Base-by-base conservation (phyloP, 2,329 filamentous ascomycete species). In the Penicillium expansum region DNA sequence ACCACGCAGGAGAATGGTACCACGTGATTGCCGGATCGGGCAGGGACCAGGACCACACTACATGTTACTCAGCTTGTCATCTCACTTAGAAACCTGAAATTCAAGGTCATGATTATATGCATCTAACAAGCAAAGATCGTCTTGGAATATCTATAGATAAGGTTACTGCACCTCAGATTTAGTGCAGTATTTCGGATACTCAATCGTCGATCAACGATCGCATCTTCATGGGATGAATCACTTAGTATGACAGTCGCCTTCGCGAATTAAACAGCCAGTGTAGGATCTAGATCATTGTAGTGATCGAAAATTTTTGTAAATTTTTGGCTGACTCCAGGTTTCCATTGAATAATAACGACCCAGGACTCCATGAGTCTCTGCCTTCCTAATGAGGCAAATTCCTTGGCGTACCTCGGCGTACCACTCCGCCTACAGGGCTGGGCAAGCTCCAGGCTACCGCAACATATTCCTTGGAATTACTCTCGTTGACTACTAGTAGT, bases 21-120 rank as follows among this genome's bases (percentile, higher is more conserved):
- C 43, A 54, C 51, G 51, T 54, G 51, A 48, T 54, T n/a, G 18
- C 51, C 51, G 43, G 51, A 54, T 48, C 3, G 6, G 51, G 27
- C 18, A 32, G 18, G 18, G 7, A 6, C 7, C 29, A 8, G 35
- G 38, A 32, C 37, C 27, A 11, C 29, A 32, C 14, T 22, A 27
- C 41, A 43, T 14, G 11, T 42, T 22, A 29, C 14, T 30, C 27
- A 22, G 48, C 22, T 18, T 20, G 9, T 13, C 14, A 42, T 27
- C n/a, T n/a, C 29, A 14, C 11, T 10, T n/a, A 14, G 7, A 11
- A 33, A 48, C 32, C 32, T 47, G 30, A 38, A 32, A 24, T 43
- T 11, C 18, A 13, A 30, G n/a, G 24, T 13, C 13, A 24, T 27
- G 10, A 16, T 13, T 10, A 24, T 8, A 16, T 9, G 9, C 11